These are phyloP conservation scores for Yamadazyma paraphyllophila DNA, from an alignment of 805 yeast genomes.

Conservation along the genomic window DNA sequence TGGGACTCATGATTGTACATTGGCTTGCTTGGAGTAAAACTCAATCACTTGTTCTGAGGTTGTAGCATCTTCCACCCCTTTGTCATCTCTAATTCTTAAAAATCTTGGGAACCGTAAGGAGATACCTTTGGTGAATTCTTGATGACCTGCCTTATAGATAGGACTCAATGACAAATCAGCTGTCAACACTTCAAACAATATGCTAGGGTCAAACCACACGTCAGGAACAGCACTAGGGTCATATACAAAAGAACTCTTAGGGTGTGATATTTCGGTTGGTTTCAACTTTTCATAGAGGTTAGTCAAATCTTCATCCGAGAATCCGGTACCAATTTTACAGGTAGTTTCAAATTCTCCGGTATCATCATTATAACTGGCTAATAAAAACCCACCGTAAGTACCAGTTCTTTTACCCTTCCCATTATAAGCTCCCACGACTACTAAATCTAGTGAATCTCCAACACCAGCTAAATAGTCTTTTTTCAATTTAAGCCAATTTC, in stretches of 20 bases:
- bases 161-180: slow-evolving; percentile 92
- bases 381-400: slow-evolving; percentile 87
- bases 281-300: slow-evolving; percentile 57
- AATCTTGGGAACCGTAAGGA: slow-evolving; percentile 89
- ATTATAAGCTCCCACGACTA: slow-evolving; percentile 89
- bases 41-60: slow-evolving; percentile 80
- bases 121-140: slow-evolving; percentile 74
- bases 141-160: slow-evolving; percentile 78
- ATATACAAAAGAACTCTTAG: slow-evolving; percentile 66
- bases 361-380: slow-evolving; percentile 88
- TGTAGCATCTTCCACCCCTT: slow-evolving; percentile 82
- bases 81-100: slow-evolving; percentile 79
- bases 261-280: slow-evolving; percentile 61
- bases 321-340: slow-evolving; percentile 97
- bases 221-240: slow-evolving; percentile 78
- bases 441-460: slow-evolving; percentile 92
- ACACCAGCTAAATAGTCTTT: slow-evolving; percentile 94
- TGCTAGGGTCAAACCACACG: slow-evolving; percentile 89
- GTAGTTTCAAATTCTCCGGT: slow-evolving; percentile 92
- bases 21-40: slow-evolving; percentile 73
- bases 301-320: slow-evolving; percentile 76
- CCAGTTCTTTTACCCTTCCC: slow-evolving; percentile 97
- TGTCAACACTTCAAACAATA: slow-evolving; percentile 82
- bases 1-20: slow-evolving; percentile 20
- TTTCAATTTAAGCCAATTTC: slow-evolving; percentile 94